Evolutionary conservation across 768 basidiomycete species (phyloP).

Genomic region (Suillus alpinus): DNA sequence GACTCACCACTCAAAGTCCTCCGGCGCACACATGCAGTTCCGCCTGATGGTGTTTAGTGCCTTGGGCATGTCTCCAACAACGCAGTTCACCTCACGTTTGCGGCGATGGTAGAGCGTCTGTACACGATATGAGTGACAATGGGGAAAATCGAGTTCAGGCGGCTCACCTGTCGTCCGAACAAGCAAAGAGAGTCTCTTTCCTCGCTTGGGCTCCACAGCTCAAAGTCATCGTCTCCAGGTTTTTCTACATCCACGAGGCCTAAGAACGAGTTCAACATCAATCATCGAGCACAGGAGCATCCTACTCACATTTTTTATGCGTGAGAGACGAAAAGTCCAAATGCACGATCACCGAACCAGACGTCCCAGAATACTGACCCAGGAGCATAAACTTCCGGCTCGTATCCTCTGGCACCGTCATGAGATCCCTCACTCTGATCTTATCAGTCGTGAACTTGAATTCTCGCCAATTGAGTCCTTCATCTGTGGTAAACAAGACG

Average conservation of each 20-base stretch:
- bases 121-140: neutral
- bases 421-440: conserved; percentile 71
- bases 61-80: conserved; percentile 71
- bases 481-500: conserved; percentile 85
- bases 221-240: conserved; percentile 88
- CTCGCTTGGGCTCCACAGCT: conserved; percentile 94
- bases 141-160: neutral
- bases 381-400: conserved; percentile 89
- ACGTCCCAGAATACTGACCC: conserved; percentile 51
- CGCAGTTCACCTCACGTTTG: conserved; percentile 73
- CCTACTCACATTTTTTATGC: conserved; percentile 62
- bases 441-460: conserved; percentile 75
- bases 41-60: conserved; percentile 49
- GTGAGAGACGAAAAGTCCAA: conserved; percentile 87
- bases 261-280: conserved; percentile 28
- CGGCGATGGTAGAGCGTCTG: conserved; percentile 93
- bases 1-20: conserved; percentile 93
- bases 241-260: conserved; percentile 69
- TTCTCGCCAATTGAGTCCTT: conserved; percentile 85
- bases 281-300: neutral
- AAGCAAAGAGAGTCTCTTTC: conserved; percentile 84
- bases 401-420: conserved; percentile 88
- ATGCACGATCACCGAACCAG: conserved; percentile 61
- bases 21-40: conserved; percentile 68
- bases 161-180: conserved; percentile 81